Conservation (phyloP, 139 green algal species). For the Picochlorum sp. region DNA sequence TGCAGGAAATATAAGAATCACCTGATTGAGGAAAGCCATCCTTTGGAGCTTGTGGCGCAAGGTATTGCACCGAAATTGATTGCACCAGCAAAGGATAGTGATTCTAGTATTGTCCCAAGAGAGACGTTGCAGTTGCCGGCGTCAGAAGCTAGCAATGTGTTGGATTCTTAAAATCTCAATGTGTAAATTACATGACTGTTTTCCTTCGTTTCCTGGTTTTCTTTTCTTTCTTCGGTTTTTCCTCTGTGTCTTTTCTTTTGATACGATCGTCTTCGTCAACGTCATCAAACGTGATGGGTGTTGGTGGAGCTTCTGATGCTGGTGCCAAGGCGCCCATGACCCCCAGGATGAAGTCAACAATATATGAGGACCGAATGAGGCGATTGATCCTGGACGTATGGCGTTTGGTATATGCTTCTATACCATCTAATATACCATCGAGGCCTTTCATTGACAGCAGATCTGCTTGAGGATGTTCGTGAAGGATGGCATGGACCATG, state of each 20-base stretch:
- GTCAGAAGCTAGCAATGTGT: too few species aligned
- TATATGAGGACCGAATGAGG: conserved; percentile 62
- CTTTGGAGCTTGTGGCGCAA: conserved; percentile 1
- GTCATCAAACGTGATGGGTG: too few species aligned
- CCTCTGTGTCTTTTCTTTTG: not conserved
- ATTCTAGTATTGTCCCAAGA: not conserved
- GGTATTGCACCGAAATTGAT: not conserved
- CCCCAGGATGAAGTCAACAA: conserved; percentile 81
- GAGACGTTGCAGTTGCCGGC: not conserved
- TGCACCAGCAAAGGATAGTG: not conserved
- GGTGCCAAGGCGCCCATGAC: conserved; percentile 63
- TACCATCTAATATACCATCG: conserved; percentile 58
- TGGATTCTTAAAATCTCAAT: not conserved
- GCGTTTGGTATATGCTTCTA: conserved; percentile 75
- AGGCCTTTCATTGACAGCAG: conserved; percentile 53
- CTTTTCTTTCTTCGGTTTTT: conserved; percentile 1
- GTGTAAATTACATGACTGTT: conserved; percentile 5
- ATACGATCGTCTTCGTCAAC: not conserved
- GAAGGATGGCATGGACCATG: conserved; percentile 66
- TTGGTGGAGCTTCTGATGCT: not conserved
- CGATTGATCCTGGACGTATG: conserved; percentile 74
- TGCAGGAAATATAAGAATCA: conserved; percentile 17
- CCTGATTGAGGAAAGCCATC: conserved; percentile 6
- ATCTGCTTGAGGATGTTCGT: conserved; percentile 17
- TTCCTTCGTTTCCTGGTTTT: conserved; percentile 6